Base-by-base conservation (phyloP, 1,139 yeast species). In the Suhomyces taliae region DNA sequence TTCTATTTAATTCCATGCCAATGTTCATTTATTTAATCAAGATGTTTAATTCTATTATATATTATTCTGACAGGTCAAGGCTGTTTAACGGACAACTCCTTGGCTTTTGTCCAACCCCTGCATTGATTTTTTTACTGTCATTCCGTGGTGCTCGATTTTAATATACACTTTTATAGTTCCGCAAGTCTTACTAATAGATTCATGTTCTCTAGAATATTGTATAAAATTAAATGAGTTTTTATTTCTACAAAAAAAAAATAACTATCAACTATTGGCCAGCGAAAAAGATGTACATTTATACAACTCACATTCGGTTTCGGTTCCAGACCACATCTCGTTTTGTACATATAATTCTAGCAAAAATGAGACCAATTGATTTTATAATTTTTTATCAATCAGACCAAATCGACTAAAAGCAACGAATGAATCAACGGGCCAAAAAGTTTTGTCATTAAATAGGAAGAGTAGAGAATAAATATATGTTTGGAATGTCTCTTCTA, bases 1-100 rank as follows among this genome's bases (percentile, higher is more conserved):
- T 11, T 5, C 7, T 35, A 35, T 35, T 35, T 35, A 35, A 35
- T 35, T 34, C 36, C 36, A n/a, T n/a, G 14, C 32, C 39, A 24
- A 26, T 11, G 12, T 36, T 37, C n/a, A n/a, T 7, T 37, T 12
- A 29, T 29, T 29, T 26, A 11, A 10, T 26, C 40, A 37, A 27
- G 40, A 37, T 37, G 24, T 37, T 37, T 37, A 37, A 37, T 37
- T 37, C 39, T 36, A 11, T 36, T 34, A 12, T 14, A n/a, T 15
- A 14, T 9, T 29, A 29, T 29, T 7, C 32, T 9, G 40, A 29
- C 11, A 37, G 2, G 8, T 37, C 24, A 12, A 29, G 29, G 19
- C 2, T 27, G 40, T 37, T 37, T 37, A n/a, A 37, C 8, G 40
- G 40, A 37, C 40, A 37, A 24, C 29, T n/a, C 34, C 34, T 27